Percentiles rank a stretch among this genome's conserved stretches.
Evolutionary conservation across 225 moss, liverwort and hornwort genomes (phyloP).

Genomic region (Straminergon stramineum): DNA sequence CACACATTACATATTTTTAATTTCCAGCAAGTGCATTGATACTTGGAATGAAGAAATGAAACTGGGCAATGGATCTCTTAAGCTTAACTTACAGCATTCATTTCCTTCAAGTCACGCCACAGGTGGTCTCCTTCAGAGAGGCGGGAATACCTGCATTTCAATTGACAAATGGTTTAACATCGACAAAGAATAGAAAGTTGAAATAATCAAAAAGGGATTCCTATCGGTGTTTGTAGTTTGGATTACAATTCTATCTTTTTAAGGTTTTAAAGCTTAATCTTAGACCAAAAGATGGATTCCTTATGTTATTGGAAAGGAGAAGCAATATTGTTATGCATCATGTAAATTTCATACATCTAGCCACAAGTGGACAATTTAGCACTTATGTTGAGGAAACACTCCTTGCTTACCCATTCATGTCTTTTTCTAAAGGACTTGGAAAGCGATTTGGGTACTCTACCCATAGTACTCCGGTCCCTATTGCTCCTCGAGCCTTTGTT

Average conservation of each 20-base stretch:
- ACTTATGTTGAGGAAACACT: neutral
- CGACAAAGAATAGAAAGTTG: neutral
- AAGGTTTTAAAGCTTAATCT: neutral
- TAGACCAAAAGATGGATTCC: neutral
- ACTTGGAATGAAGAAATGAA: neutral
- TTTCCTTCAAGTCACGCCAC: slow-evolving; percentile 30
- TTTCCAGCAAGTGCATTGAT: neutral
- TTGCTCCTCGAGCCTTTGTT: slow-evolving; percentile 27
- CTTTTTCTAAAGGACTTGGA: slow-evolving; percentile 24
- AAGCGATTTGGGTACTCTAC: slow-evolving; percentile 36
- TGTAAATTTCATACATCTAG: neutral
- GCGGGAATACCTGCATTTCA: slow-evolving; percentile 10
- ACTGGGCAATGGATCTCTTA: neutral
- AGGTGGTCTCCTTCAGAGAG: slow-evolving; percentile 28
- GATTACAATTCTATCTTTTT: neutral
- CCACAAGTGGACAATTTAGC: neutral
- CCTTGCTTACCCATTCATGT: slow-evolving; percentile 13
- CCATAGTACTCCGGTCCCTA: slow-evolving; percentile 30
- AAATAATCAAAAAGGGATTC: neutral
- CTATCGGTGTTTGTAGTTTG: too few relatives aligned
- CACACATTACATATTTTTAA: neutral
- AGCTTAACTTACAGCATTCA: neutral
- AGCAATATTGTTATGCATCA: neutral
- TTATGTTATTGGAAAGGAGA: neutral
- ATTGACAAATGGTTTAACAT: neutral